Base-by-base conservation (phyloP, 2,329 filamentous ascomycete species). In the Metarhizium guizhouense region DNA sequence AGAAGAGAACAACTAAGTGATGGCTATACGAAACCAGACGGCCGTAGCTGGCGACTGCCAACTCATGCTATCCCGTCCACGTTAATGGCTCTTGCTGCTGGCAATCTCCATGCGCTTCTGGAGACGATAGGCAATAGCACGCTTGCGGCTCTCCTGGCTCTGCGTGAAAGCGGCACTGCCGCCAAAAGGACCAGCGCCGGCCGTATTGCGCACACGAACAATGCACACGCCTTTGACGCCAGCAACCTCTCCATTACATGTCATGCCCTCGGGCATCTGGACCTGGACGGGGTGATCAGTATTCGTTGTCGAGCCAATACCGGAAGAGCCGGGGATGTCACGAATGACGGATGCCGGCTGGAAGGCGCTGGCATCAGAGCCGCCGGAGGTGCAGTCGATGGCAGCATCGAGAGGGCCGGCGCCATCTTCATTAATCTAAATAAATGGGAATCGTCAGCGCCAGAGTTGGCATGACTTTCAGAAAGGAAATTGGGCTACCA, bases 361-460 rank as follows among this genome's bases (percentile, higher is more conserved):
- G 76, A 87, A 87, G 34, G 84, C 84, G 43, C 69, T 64, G 29
- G 77, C 66, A 63, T 86, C 80, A 4, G 77, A 82, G 54, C 84
- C 84, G 40, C 82, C 83, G 2, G 83, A 86, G 34, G 83, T 85
- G 47, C 74, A 70, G 63, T 87, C 84, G 51, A 87, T 73, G 47
- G 74, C 73, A 8, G 84, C 84, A 36, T 73, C 77, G 50, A 87
- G 71, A 1, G 83, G 83, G 2, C 84, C 85, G 0, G 84, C 85
- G 25, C 84, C 84, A 62, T 87, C 84, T 68, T 87, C 83, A 77
- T 87, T 87, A 72, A 87, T 81, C 72, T 87, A 81, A 5, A 36
- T 13, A 3, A 13, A 13, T 13, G 13, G 34, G 13, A 36, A 36
- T 36, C 13, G 34, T 13, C 7, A 13, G 13, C 13, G 34, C 34